phyloP scores from a whole-genome alignment of 306 rosid species.

The Dalbergia cochinchinensis region DNA sequence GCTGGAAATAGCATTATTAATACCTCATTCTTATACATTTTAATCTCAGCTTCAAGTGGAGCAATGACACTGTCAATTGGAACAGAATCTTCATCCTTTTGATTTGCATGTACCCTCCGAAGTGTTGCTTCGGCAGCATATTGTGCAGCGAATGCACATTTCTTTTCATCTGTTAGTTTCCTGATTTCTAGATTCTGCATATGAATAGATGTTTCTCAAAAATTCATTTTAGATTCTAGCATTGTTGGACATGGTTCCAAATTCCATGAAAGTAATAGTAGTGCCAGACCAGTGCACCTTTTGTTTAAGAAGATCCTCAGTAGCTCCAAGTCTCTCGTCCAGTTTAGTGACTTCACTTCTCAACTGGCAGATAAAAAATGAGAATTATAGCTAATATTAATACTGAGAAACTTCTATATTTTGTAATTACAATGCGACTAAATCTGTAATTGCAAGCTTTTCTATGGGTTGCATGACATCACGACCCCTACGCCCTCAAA shows the following conservation, averaged over 20 bases:
- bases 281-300: conserved; percentile 61
- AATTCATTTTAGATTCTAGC: conserved; percentile 32
- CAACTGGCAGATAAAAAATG: conserved; percentile 57
- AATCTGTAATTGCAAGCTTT: neutral
- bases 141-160: conserved; percentile 81
- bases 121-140: conserved; percentile 92
- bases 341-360: conserved; percentile 59
- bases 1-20: neutral
- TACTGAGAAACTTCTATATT: neutral
- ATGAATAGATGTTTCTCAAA: conserved; percentile 44
- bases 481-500: neutral
- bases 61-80: conserved; percentile 68
- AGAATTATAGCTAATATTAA: neutral
- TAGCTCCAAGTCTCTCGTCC: conserved; percentile 64
- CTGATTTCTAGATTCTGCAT: conserved; percentile 83
- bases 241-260: conserved; percentile 27
- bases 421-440: neutral
- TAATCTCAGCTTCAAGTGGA: conserved; percentile 90
- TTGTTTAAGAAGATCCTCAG: conserved; percentile 69
- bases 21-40: conserved; percentile 82
- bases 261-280: conserved; percentile 31
- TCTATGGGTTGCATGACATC: conserved; percentile 21
- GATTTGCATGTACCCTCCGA: conserved; percentile 76
- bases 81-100: conserved; percentile 68
- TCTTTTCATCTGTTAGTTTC: conserved; percentile 75